Conservation (phyloP, 2,329 filamentous ascomycete genomes). For the Diaporthe ilicicola region DNA sequence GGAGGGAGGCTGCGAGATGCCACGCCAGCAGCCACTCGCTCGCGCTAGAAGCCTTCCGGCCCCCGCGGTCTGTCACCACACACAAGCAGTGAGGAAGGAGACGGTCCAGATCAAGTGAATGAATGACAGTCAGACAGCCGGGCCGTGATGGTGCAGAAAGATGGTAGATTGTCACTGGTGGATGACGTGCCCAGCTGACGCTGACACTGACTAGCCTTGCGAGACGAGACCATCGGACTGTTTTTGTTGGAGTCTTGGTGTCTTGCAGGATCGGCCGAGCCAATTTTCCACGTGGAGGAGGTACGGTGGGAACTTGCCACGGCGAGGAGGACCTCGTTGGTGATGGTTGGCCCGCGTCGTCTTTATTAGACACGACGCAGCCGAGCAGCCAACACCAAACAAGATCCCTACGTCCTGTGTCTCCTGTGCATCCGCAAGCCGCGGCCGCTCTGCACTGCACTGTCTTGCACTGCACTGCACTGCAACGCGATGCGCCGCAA, state of each 20-base stretch:
- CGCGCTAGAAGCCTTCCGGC: constrained; percentile 21
- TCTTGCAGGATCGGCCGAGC: constrained; percentile 28
- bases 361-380: constrained; percentile 4
- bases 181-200: constrained; percentile 24
- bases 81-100: not conserved
- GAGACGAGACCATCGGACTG: constrained; percentile 16
- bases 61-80: constrained; percentile 5
- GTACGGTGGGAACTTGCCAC: not conserved
- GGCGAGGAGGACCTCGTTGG: constrained; percentile 1
- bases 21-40: constrained; percentile 17
- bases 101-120: not conserved
- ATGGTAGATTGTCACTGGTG: not conserved
- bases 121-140: not conserved
- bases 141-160: constrained; percentile 6
- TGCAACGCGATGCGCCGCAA: constrained; percentile 10
- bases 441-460: not conserved
- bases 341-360: not conserved
- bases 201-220: constrained; percentile 27
- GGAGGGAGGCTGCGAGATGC: constrained; percentile 10
- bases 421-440: not conserved
- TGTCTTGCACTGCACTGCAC: not conserved
- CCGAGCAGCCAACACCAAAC: not conserved
- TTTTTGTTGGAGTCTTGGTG: constrained; percentile 6
- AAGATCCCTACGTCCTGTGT: no score
- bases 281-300: constrained; percentile 28